phyloP scores from a whole-genome alignment of 306 rosid species.

The Lagenaria siceraria region DNA sequence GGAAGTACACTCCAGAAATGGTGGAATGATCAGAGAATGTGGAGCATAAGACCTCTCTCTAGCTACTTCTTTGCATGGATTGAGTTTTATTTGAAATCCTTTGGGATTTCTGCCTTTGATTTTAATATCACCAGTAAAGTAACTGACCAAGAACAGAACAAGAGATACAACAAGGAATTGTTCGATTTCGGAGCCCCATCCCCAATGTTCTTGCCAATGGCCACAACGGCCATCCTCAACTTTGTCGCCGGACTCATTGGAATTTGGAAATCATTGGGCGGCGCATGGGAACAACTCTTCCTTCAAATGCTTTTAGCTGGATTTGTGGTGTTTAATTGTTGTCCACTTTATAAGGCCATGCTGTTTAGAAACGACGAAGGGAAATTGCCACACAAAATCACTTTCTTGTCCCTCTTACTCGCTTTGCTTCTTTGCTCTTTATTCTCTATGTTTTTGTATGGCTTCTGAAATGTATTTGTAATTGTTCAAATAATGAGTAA shows the following conservation, averaged over 20 bases:
- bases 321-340: slow-evolving; percentile 14
- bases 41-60: slow-evolving; percentile 24
- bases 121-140: slow-evolving; percentile 31
- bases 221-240: slow-evolving; percentile 20
- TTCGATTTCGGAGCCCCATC: slow-evolving; percentile 28
- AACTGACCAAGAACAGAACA: slow-evolving; percentile 17
- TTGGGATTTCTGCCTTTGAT: slow-evolving; percentile 12
- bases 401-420: neutral
- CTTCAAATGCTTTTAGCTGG: slow-evolving; percentile 15
- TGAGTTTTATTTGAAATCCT: slow-evolving; percentile 10
- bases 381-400: slow-evolving; percentile 8
- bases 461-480: too few relatives aligned
- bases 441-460: neutral
- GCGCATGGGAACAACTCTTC: slow-evolving; percentile 2
- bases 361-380: slow-evolving; percentile 16
- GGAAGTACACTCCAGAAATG: slow-evolving; percentile 19
- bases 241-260: slow-evolving; percentile 7
- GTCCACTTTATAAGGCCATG: slow-evolving; percentile 26
- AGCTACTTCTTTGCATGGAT: slow-evolving; percentile 11
- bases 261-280: neutral
- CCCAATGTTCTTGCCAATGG: slow-evolving; percentile 22
- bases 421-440: neutral
- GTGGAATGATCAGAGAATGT: slow-evolving; percentile 41
- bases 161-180: slow-evolving; percentile 22
- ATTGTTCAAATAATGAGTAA: too few relatives aligned